phyloP scores from a whole-genome alignment of 192 early-diverging fungal species.

The Entomortierella chlamydospora region DNA sequence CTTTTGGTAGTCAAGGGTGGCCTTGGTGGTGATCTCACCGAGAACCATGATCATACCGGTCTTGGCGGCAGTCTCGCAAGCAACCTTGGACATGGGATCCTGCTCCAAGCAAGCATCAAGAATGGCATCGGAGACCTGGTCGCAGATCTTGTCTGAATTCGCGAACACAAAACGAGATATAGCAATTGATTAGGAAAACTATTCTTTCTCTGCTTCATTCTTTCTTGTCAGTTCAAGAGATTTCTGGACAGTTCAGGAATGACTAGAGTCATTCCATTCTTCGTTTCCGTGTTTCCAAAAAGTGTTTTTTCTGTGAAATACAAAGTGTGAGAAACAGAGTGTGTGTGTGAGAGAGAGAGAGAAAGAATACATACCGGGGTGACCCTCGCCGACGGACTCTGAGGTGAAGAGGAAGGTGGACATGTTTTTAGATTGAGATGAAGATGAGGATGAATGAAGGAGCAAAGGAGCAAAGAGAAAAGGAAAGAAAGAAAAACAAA shows the following conservation, averaged over 20 bases:
- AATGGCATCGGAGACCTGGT: conserved; percentile 99
- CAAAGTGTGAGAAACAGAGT: not conserved
- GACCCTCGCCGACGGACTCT: conserved; percentile 99
- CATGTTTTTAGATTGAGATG: conserved; percentile 20
- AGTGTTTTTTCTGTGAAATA: too few relatives aligned
- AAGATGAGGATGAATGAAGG: conserved; percentile 7
- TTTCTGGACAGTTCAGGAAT: too few relatives aligned
- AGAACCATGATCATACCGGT: conserved; percentile 99
- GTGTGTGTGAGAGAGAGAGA: not conserved
- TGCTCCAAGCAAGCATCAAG: conserved; percentile 94
- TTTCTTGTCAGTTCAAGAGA: too few relatives aligned
- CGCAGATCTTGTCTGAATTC: conserved; percentile 95
- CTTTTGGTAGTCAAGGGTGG: conserved; percentile 98
- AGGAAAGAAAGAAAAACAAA: conserved; percentile 6
- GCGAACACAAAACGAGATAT: not conserved
- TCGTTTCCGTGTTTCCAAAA: too few relatives aligned
- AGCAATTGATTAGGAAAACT: conserved; percentile 3
- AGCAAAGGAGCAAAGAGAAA: conserved; percentile 13
- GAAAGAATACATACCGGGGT: conserved; percentile 77
- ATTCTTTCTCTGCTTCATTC: too few relatives aligned
- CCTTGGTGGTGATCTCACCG: conserved; percentile 99
- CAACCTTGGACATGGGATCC: conserved; percentile 98
- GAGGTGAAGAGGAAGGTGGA: conserved; percentile 98
- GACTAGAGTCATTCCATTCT: not conserved
- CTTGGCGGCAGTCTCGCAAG: conserved; percentile 99